phyloP scores from a whole-genome alignment of 1,284 basidiomycete species.

The Ustilago sp. region DNA sequence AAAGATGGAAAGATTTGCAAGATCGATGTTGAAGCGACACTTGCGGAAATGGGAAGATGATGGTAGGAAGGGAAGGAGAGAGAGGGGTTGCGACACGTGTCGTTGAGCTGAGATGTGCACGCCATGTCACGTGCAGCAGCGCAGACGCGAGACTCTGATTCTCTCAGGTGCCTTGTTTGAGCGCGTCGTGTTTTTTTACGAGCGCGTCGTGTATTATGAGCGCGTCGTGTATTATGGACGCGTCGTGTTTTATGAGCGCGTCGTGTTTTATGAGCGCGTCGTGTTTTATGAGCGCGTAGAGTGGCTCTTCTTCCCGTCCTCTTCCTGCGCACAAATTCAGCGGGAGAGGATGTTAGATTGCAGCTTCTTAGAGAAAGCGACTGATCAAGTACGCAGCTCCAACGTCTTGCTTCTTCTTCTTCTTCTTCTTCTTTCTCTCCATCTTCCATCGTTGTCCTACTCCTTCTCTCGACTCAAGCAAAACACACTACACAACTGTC shows the following conservation, averaged over 20 bases:
- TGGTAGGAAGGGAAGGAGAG: too few relatives aligned
- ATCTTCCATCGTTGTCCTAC: constrained; percentile 2
- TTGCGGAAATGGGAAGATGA: too few relatives aligned
- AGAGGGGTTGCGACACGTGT: constrained; percentile 7
- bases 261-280: constrained; percentile 19
- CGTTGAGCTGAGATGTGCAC: too few relatives aligned
- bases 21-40: too few relatives aligned
- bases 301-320: not conserved
- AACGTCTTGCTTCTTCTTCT: not conserved
- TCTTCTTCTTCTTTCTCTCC: constrained; percentile 2
- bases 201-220: too few relatives aligned
- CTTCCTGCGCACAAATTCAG: not conserved
- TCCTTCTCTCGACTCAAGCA: not conserved
- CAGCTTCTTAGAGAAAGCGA: not conserved
- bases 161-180: not conserved
- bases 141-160: too few relatives aligned
- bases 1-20: too few relatives aligned
- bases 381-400: not conserved
- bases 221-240: constrained; percentile 6
- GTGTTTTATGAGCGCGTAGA: constrained; percentile 22
- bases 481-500: constrained; percentile 5
- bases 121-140: too few relatives aligned
- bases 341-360: not conserved
- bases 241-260: constrained; percentile 21
- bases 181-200: constrained; percentile 18